Percentiles rank a stretch among this genome's conserved stretches.
phyloP scores from a whole-genome alignment of 2,329 filamentous ascomycete genomes.

The Sclerotinia trifoliorum region DNA sequence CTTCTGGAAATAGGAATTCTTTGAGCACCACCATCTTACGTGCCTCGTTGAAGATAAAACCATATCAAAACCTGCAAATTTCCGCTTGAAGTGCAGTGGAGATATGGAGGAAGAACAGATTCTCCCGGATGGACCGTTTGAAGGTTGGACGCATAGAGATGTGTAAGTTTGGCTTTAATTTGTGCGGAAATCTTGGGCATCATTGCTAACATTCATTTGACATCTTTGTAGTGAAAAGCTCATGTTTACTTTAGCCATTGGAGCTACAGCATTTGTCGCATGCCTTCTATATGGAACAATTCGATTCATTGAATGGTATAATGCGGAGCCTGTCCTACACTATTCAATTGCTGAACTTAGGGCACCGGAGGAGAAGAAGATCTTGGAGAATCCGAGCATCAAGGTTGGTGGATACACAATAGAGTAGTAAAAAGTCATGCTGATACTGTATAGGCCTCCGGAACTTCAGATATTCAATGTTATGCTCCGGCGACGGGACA shows the following conservation, averaged over 20 bases:
- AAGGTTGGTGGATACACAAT: constrained; percentile 46
- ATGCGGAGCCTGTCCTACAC: constrained; percentile 47
- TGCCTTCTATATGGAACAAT: constrained; percentile 31
- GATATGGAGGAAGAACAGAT: constrained; percentile 1
- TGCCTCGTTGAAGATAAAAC: not conserved
- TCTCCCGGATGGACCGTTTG: constrained; percentile 22
- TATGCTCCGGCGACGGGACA: constrained; percentile 88
- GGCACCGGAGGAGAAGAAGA: constrained; percentile 55
- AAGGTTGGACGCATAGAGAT: constrained; percentile 30
- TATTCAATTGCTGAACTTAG: constrained; percentile 65
- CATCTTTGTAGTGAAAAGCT: constrained; percentile 28
- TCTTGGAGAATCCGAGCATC: constrained; percentile 59
- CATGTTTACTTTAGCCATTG: constrained; percentile 29
- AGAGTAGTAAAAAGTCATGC: constrained; percentile 22
- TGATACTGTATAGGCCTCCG: constrained; percentile 48
- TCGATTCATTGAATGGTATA: constrained; percentile 31
- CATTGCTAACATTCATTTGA: constrained; percentile 17
- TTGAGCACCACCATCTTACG: not conserved
- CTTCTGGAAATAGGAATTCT: not conserved
- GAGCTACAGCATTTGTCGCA: constrained; percentile 29
- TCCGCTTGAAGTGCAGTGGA: not conserved
- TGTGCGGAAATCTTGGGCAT: not conserved
- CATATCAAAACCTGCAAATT: not conserved
- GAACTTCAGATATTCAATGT: constrained; percentile 71
- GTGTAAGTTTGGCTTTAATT: constrained; percentile 28